phyloP scores from a whole-genome alignment of 2,329 filamentous ascomycete genomes.

The Grosmannia serpens region DNA sequence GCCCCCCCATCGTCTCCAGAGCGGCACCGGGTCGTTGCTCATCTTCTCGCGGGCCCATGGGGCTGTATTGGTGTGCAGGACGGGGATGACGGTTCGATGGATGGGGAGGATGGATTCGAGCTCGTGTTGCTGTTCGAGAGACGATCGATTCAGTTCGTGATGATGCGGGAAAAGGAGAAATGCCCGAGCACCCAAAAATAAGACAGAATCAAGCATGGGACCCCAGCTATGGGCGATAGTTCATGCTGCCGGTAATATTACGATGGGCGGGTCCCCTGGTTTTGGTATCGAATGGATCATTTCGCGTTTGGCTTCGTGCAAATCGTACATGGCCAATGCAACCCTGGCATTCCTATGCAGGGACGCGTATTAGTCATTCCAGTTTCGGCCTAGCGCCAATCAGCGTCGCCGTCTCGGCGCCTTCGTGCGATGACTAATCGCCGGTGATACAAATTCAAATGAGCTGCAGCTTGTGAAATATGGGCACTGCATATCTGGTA shows the following conservation, averaged over 20 bases:
- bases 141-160: neutral
- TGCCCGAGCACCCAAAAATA: neutral
- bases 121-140: neutral
- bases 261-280: neutral
- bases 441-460: neutral
- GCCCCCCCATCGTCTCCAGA: conserved; percentile 15
- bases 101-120: neutral
- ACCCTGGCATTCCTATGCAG: neutral
- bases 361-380: neutral
- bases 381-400: neutral
- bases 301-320: neutral
- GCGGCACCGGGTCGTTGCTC: conserved; percentile 12
- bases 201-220: neutral
- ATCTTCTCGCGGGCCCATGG: conserved; percentile 14
- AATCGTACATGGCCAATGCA: neutral
- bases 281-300: neutral
- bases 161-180: neutral
- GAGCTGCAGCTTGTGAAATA: too few relatives aligned
- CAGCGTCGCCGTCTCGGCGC: neutral
- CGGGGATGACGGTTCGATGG: neutral
- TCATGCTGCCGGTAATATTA: neutral
- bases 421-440: neutral
- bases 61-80: neutral
- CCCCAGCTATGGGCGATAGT: neutral
- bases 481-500: too few relatives aligned